Evolutionary conservation across 495 filamentous ascomycete genomes (phyloP), one percentile per base, ranked within the genome.

Genomic region (Penicillium coprophilum): DNA sequence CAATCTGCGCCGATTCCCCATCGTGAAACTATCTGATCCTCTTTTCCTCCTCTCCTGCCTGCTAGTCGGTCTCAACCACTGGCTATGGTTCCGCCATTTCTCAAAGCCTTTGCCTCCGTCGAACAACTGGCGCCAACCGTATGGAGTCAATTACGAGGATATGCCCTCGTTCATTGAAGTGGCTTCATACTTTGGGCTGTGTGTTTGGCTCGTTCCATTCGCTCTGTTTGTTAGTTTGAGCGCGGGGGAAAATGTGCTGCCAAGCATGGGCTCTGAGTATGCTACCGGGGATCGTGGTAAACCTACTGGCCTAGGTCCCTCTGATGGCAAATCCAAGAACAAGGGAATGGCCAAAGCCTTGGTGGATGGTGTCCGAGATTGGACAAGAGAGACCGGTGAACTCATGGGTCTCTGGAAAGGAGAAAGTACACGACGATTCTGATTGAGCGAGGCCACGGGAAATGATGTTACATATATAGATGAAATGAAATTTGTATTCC

Each of bases 151-250:
- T 51, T 64, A 71, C 28, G 71, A 76, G 11, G 77, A 86, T 50
- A 73, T 91, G 52, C 94, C 94, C 3, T 86, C 83, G 32, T 98
- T 98, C 71, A 92, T 92, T 10, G 91, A 97, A 71, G 91, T 98
- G 39, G 91, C 93, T 0, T 93, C 90, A 1, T 98, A 93, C 69
- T 98, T 98, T 65, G 94, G 94, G 5, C 78, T 98, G 9, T 96
- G 91, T 68, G 91, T 98, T 13, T 98, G 94, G 94, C 80, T 98
- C 12, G 88, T 97, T 2, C 94, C 94, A 0, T 98, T 98, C 71
- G 86, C 92, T 24, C 81, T 98, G 34, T 98, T 98, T 65, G 93
- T 98, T 28, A 91, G 87, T 51, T 75, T 98, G 17, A 93, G 88
- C 17, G 95, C 94, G 2, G 88, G 91, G 43, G 94, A 98, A 61